Conservation (phyloP, 129 eudicot genomes). For the Lactuca saligna region DNA sequence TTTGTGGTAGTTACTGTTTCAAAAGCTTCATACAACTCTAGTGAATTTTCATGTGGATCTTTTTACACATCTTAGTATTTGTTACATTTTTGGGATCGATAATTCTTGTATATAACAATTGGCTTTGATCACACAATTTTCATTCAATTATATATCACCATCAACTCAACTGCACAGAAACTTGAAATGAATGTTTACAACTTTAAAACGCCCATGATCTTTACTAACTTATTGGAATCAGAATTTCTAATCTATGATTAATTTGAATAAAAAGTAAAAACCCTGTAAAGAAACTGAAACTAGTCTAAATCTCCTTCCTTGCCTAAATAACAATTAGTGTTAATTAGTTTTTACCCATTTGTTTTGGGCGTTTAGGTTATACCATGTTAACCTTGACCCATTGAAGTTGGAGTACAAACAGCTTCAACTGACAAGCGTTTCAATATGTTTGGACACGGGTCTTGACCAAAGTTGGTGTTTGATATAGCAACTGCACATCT, state of each 20-base stretch:
- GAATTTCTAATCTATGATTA: conserved; percentile 10
- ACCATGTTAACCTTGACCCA: conserved; percentile 21
- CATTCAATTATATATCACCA: conserved; percentile 23
- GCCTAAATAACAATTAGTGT: conserved; percentile 2
- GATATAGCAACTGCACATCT: conserved; percentile 78
- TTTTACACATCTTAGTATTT: conserved; percentile 10
- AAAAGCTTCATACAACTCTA: conserved; percentile 47
- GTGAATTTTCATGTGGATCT: conserved; percentile 13
- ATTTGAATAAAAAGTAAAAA: conserved; percentile 22
- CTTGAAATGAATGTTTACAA: neutral
- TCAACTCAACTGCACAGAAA: conserved; percentile 15
- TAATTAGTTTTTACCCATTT: neutral
- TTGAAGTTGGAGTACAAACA: conserved; percentile 51
- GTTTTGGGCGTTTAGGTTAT: neutral
- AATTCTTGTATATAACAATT: neutral
- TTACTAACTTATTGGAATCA: conserved; percentile 24
- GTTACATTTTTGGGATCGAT: neutral
- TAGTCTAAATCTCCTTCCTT: conserved; percentile 15
- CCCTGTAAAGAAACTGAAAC: conserved; percentile 15
- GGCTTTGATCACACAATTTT: conserved; percentile 20
- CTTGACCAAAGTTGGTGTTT: conserved; percentile 77
- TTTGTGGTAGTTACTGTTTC: conserved; percentile 64
- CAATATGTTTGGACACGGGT: conserved; percentile 95
- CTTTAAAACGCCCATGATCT: neutral
- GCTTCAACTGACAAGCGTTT: conserved; percentile 94